phyloP scores from a whole-genome alignment of 2,329 filamentous ascomycete genomes.

The Aureobasidium sp. region DNA sequence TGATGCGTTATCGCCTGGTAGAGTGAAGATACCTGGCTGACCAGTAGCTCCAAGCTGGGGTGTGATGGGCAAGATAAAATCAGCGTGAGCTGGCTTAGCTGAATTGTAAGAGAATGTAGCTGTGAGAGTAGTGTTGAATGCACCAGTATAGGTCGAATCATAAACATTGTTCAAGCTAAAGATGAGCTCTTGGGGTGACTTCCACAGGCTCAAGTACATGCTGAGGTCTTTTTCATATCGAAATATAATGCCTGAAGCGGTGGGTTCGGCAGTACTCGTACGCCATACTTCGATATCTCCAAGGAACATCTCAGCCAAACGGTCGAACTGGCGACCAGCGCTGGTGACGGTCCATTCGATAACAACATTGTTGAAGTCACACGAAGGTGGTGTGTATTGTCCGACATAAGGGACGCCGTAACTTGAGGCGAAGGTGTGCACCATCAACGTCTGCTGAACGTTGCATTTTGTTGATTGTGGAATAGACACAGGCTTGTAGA shows the following conservation, averaged over 20 bases:
- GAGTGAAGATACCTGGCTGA: constrained; percentile 55
- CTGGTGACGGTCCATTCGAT: constrained; percentile 70
- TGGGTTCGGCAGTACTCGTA: constrained; percentile 75
- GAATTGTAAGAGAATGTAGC: constrained; percentile 52
- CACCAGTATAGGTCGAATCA: constrained; percentile 60
- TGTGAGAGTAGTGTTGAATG: constrained; percentile 65
- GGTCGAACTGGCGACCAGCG: constrained; percentile 65
- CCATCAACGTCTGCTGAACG: constrained; percentile 54
- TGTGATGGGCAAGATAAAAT: constrained; percentile 59
- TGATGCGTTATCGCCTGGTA: constrained; percentile 54
- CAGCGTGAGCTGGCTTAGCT: constrained; percentile 36
- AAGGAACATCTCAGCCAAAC: constrained; percentile 66
- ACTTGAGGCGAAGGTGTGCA: constrained; percentile 61
- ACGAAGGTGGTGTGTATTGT: constrained; percentile 58
- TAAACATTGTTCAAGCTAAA: constrained; percentile 73
- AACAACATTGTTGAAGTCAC: constrained; percentile 63
- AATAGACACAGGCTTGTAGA: constrained; percentile 52
- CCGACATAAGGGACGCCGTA: constrained; percentile 68
- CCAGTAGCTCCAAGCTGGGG: constrained; percentile 42
- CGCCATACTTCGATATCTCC: constrained; percentile 73
- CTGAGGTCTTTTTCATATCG: constrained; percentile 73
- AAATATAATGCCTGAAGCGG: constrained; percentile 61
- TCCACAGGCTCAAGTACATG: constrained; percentile 60
- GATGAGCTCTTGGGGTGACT: constrained; percentile 60
- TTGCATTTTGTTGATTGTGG: constrained; percentile 17